Evolutionary conservation across 306 rosid species (phyloP).

Genomic region (Trichosanthes truncata): DNA sequence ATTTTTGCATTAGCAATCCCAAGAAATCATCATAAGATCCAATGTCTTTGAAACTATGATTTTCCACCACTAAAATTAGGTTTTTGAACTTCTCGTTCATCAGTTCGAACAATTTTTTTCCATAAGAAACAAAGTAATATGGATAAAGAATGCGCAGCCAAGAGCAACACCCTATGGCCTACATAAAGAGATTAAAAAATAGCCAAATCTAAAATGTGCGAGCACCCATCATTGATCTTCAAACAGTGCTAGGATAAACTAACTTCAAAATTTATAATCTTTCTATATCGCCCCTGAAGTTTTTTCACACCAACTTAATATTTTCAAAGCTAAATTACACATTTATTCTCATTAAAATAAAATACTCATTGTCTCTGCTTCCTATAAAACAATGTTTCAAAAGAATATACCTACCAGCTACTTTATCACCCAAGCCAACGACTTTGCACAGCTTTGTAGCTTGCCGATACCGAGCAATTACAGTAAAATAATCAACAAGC

Average conservation of each 20-base stretch:
- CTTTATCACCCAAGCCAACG: slow-evolving; percentile 29
- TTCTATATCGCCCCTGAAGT: neutral
- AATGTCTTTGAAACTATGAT: neutral
- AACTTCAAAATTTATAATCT: neutral
- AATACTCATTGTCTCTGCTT: neutral
- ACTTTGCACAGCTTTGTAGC: slow-evolving; percentile 34
- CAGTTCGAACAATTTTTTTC: neutral
- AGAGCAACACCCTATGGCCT: neutral
- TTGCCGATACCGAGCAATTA: slow-evolving; percentile 30
- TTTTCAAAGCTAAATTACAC: neutral
- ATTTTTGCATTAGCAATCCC: neutral
- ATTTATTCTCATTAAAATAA: neutral
- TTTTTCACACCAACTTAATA: neutral
- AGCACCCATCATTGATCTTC: neutral
- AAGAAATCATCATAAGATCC: neutral
- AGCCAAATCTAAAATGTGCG: neutral
- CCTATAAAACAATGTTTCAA: neutral
- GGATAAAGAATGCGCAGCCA: neutral
- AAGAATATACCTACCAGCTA: slow-evolving; percentile 20
- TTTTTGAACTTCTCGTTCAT: neutral
- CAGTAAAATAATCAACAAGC: slow-evolving; percentile 32
- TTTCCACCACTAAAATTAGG: neutral
- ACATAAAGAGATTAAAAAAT: neutral
- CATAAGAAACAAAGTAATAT: neutral
- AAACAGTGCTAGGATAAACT: neutral